Conservation (phyloP, 1,284 basidiomycete genomes). For the Singerocomus rubriflavus region DNA sequence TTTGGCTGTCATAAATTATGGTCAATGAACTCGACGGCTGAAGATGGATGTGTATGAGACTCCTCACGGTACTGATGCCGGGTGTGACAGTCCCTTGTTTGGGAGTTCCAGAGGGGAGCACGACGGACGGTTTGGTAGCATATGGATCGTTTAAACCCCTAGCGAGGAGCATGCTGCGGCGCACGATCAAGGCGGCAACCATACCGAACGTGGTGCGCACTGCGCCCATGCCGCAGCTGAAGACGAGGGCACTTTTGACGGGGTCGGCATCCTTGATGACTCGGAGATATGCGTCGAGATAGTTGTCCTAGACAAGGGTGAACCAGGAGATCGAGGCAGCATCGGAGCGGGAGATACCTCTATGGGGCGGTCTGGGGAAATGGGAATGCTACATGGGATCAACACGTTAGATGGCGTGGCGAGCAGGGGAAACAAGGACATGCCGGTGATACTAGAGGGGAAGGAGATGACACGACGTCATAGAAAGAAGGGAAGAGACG, state of each 20-base stretch:
- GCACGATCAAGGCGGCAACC: conserved; percentile 88
- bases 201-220: conserved; percentile 98
- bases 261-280: conserved; percentile 85
- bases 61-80: conserved; percentile 45
- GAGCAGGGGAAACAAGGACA: conserved; percentile 13
- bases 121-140: conserved; percentile 33
- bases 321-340: background rate
- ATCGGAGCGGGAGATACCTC: conserved; percentile 46
- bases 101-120: conserved; percentile 13
- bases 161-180: conserved; percentile 83
- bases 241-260: conserved; percentile 79
- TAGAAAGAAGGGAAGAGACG: background rate
- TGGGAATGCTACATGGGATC: conserved; percentile 70
- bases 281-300: conserved; percentile 89
- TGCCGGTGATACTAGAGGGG: conserved; percentile 59
- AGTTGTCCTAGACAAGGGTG: conserved; percentile 65
- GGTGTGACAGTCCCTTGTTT: conserved; percentile 32
- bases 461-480: conserved; percentile 8
- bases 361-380: conserved; percentile 85
- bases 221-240: conserved; percentile 97
- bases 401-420: conserved; percentile 3
- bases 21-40: conserved; percentile 3
- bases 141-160: conserved; percentile 80
- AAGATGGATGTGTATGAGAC: background rate
- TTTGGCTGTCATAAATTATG: conserved; percentile 26